Base-by-base conservation (phyloP, 2,329 filamentous ascomycete genomes). In the Ceratocystis huliohia region DNA sequence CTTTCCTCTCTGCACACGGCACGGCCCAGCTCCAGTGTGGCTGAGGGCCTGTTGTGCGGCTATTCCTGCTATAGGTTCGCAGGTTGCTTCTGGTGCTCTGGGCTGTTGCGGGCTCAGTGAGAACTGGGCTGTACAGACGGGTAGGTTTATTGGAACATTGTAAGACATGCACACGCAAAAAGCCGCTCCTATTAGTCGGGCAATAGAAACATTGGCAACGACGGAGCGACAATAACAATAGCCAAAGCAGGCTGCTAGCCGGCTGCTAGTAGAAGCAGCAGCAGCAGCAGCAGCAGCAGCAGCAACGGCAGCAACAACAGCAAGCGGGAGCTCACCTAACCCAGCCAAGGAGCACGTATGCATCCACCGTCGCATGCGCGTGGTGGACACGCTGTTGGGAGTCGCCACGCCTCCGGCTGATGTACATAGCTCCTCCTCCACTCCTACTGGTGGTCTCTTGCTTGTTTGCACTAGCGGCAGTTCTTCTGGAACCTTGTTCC, bases 31-130 rank as follows among this genome's bases (percentile, higher is more conserved):
- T n/a, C 22, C 2, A 37, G 28, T 37, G 56, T 59, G 56, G 56
- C 56, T 59, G 56, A 59, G 56, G 28, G 56, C 56, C 22, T 17
- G 28, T 33, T 20, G 56, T 59, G 56, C 56, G 56, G 56, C 7
- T 59, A 59, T 59, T 59, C 56, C 28, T 59, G 56, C 28, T n/a
- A 15, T n/a, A n/a, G 56, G 56, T n/a, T 30, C n/a, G 53, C 28
- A 33, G 53, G 53, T 25, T 33, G 53, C 53, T 59, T 25, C 8
- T n/a, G 8, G 53, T 59, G 53, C 25, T 30, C 28, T 30, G 28
- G 28, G 53, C 15, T 7, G 53, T 30, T 57, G 53, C 17, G 17
- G 53, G 5, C 53, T 22, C 15, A 50, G 46, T 57, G 22, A 33
- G 6, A 30, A 10, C 10, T 6, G 56, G n/a, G 48, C 48, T 53